Evolutionary conservation across 306 rosid genomes (phyloP).

Genomic region (Dalbergia cultrata): DNA sequence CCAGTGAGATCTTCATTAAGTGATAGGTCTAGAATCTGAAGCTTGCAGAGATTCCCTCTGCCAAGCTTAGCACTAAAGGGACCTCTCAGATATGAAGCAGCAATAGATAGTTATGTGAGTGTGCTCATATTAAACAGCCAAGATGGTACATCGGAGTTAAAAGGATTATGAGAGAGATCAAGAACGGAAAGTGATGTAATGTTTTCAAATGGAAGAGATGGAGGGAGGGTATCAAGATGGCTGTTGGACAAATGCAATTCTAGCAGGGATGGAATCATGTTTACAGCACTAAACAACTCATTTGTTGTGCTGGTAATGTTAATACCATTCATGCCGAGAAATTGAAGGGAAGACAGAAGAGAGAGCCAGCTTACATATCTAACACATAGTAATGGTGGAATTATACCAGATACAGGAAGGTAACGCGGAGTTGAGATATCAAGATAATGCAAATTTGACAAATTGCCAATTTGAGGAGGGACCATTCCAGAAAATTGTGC

Average conservation of each 20-base stretch:
- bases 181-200: slow-evolving; percentile 33
- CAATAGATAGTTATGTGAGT: not conserved
- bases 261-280: slow-evolving; percentile 28
- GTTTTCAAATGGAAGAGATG: slow-evolving; percentile 17
- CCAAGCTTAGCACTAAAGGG: not conserved
- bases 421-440: slow-evolving; percentile 17
- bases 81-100: not conserved
- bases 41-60: slow-evolving; percentile 31
- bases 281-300: slow-evolving; percentile 6
- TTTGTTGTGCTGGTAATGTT: slow-evolving; percentile 5
- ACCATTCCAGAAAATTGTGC: slow-evolving; percentile 15
- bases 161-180: slow-evolving; percentile 19
- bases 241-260: slow-evolving; percentile 14
- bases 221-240: slow-evolving; percentile 18
- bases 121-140: slow-evolving; percentile 30
- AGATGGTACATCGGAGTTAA: slow-evolving; percentile 23
- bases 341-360: slow-evolving; percentile 9
- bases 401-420: not conserved
- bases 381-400: not conserved
- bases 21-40: not conserved
- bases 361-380: slow-evolving; percentile 24
- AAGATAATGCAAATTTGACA: slow-evolving; percentile 31
- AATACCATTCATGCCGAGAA: slow-evolving; percentile 13
- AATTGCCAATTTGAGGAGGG: slow-evolving; percentile 32
- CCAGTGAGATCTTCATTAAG: not conserved